Percentiles rank a stretch among this genome's conserved stretches.
Evolutionary conservation across 1,284 basidiomycete genomes (phyloP).

Genomic region (Malassezia obtusa): DNA sequence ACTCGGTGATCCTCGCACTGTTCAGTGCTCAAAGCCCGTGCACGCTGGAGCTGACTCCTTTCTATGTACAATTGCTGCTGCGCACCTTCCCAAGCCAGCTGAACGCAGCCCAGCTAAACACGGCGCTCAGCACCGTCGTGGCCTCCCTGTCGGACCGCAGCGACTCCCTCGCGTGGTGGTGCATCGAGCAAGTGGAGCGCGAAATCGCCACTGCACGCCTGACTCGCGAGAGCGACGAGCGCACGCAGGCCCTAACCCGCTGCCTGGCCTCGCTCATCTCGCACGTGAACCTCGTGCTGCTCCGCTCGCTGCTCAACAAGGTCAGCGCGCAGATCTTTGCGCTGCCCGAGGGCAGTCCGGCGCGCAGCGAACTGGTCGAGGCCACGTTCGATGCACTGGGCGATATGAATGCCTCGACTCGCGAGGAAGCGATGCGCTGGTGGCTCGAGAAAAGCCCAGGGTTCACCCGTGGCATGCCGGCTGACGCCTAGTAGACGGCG

Average conservation of each 20-base stretch:
- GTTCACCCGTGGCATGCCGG: constrained; percentile 29
- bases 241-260: constrained; percentile 17
- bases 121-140: constrained; percentile 35
- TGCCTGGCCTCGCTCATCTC: constrained; percentile 30
- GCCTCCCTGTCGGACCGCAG: constrained; percentile 30
- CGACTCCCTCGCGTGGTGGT: constrained; percentile 41
- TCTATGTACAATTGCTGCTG: constrained; percentile 36
- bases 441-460: constrained; percentile 33
- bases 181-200: constrained; percentile 24
- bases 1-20: constrained; percentile 38
- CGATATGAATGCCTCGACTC: constrained; percentile 36
- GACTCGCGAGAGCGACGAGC: not conserved
- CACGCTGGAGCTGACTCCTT: constrained; percentile 33
- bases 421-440: constrained; percentile 42
- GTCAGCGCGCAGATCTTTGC: constrained; percentile 27
- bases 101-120: constrained; percentile 27
- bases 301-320: constrained; percentile 31
- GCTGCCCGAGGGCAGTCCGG: constrained; percentile 10
- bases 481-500: not conserved
- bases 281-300: constrained; percentile 39
- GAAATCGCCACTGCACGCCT: constrained; percentile 21
- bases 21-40: constrained; percentile 25
- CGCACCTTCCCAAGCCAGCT: constrained; percentile 20
- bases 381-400: constrained; percentile 32
- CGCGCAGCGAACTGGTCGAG: constrained; percentile 22